phyloP scores from a whole-genome alignment of 441 rosid species.

The Euphorbia celastroides region DNA sequence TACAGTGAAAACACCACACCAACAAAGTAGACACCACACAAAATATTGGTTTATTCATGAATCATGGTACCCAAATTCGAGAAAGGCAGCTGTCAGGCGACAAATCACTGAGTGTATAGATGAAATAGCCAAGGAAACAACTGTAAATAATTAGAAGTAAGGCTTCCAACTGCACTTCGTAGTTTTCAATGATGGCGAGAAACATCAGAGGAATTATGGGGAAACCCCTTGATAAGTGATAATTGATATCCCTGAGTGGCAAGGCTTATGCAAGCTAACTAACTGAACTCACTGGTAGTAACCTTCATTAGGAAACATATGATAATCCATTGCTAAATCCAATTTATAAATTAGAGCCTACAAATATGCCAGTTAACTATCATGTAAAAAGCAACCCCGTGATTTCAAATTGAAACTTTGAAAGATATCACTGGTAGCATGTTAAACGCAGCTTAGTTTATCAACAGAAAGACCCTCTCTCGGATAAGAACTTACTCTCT shows the following conservation, averaged over 20 bases:
- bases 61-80: neutral
- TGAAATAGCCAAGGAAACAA: neutral
- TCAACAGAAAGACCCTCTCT: constrained; percentile 14
- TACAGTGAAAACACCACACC: neutral
- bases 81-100: neutral
- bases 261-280: neutral
- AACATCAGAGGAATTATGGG: neutral
- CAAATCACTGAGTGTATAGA: neutral
- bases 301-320: neutral
- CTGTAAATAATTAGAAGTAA: neutral
- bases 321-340: neutral
- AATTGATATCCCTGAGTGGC: neutral
- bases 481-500: constrained; percentile 44
- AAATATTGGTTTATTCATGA: neutral
- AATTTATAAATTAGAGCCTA: neutral
- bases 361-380: too few species aligned
- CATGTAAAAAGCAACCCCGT: too few species aligned
- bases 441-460: neutral
- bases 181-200: neutral
- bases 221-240: too few species aligned
- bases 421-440: constrained; percentile 1
- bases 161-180: neutral
- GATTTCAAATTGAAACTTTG: too few species aligned
- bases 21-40: neutral
- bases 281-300: neutral